Base-by-base conservation (phyloP, 1,284 basidiomycete genomes). In the Trametes hirsuta region DNA sequence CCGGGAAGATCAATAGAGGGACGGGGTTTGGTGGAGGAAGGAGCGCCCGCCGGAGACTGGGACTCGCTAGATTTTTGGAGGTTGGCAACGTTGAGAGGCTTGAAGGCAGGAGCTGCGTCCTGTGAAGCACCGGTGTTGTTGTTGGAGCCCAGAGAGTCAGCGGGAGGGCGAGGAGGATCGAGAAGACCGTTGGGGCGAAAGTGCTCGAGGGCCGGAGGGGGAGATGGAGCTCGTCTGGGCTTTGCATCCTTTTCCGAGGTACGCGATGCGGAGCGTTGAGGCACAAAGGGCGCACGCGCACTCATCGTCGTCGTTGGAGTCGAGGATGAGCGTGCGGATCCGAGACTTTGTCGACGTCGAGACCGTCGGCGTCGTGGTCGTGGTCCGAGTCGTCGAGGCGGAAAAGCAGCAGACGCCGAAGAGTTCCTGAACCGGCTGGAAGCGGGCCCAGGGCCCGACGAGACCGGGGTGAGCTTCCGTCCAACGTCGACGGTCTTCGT, bases 71-170 rank as follows among this genome's bases (percentile, higher is more conserved):
- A 53, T 63, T 55, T 69, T 71, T 2, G 52, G 30, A 73, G 59
- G 4, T 58, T 61, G n/a, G 69, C 60, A 18, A 71, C 55, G 40
- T 73, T 73, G 30, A 73, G 66, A 49, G 72, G 72, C 48, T 69
- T 72, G 61, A 69, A 58, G 44, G 40, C 12, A 12, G 45, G 35
- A 39, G 30, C 25, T 6, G 40, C 47, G 14, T 54, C 22, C 15
- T 36, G 41, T 30, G 46, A 34, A 30, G n/a, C 22, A 12, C 40
- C 37, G 6, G 44, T 5, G 34, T 11, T 35, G 8, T 2, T 53
- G 36, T 18, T 24, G 24, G 35, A n/a, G 39, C n/a, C 37, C n/a
- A 50, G 47, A 45, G 56, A 18, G 41, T 58, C 59, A 12, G 34
- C 22, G 25, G 53, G 25, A 6, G 22, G 44, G 41, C 41, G 39